Evolutionary conservation across 352 stramenopile species (phyloP).

Genomic region (Globisporangium abappressorium): DNA sequence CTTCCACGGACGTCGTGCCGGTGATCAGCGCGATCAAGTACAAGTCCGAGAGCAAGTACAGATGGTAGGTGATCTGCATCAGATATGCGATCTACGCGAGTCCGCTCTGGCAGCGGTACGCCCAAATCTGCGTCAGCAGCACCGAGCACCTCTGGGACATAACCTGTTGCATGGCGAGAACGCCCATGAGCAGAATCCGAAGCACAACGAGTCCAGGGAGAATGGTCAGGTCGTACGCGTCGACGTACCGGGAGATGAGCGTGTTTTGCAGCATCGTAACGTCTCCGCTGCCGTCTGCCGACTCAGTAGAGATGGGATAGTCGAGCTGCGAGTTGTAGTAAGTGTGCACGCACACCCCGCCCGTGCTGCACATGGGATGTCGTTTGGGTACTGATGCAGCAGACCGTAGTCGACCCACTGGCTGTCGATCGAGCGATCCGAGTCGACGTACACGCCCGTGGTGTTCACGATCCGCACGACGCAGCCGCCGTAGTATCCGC

Average conservation of each 20-base stretch:
- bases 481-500: neutral
- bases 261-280: constrained; percentile 17
- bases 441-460: neutral
- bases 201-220: constrained; percentile 24
- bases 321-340: neutral
- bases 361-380: neutral
- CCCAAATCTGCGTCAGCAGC: constrained; percentile 36
- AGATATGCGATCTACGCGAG: constrained; percentile 36
- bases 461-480: neutral
- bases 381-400: neutral
- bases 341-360: neutral
- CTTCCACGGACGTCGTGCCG: constrained; percentile 34
- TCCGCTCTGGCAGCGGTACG: constrained; percentile 35
- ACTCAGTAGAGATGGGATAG: neutral
- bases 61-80: constrained; percentile 32
- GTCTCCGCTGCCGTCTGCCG: neutral
- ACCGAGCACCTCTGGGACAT: constrained; percentile 33
- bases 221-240: constrained; percentile 31
- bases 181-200: constrained; percentile 29
- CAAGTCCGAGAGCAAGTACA: constrained; percentile 29
- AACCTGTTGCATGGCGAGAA: constrained; percentile 30
- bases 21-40: constrained; percentile 34
- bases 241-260: constrained; percentile 24
- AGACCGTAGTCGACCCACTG: neutral
- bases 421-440: neutral